Conservation (phyloP, 345 rosid species). For the Murraya koenigii region DNA sequence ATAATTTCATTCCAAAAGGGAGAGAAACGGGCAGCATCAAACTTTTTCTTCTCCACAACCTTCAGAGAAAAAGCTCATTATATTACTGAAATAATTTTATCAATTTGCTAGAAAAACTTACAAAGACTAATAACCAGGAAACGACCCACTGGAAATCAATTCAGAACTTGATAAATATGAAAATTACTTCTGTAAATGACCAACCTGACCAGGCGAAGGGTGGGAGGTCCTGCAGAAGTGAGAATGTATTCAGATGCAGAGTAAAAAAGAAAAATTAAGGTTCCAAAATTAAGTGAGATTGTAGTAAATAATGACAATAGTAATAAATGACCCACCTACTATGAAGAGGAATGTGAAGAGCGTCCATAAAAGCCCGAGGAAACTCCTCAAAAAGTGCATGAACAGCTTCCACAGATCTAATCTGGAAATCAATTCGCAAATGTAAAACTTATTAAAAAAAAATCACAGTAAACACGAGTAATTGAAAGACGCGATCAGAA, state of each 20-base stretch:
- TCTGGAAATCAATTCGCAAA: slow-evolving; percentile 43
- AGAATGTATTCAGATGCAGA: neutral
- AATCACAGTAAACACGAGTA: neutral
- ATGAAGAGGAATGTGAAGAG: slow-evolving; percentile 57
- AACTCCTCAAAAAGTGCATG: slow-evolving; percentile 84
- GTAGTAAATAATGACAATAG: neutral
- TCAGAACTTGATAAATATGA: neutral
- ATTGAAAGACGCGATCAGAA: neutral
- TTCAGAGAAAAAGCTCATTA: slow-evolving; percentile 26
- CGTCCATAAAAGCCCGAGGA: slow-evolving; percentile 76
- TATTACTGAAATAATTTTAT: neutral
- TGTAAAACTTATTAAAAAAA: slow-evolving; percentile 11
- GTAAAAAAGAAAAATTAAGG: neutral
- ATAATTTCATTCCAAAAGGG: slow-evolving; percentile 98
- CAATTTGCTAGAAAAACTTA: neutral
- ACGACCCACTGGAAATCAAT: neutral
- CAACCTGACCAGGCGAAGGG: slow-evolving; percentile 51
- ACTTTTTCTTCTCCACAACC: slow-evolving; percentile 59
- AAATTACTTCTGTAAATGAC: slow-evolving; percentile 5
- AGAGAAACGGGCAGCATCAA: slow-evolving; percentile 82
- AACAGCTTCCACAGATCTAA: slow-evolving; percentile 87
- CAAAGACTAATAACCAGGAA: neutral
- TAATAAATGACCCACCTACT: slow-evolving; percentile 38
- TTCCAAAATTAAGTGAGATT: neutral
- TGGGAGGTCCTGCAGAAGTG: slow-evolving; percentile 53